A percentile compares a stretch with the other conserved stretches of the same genome.
These are phyloP conservation scores for Gossypium mustelinum DNA, from an alignment of 345 rosid genomes.

Conservation along the genomic window DNA sequence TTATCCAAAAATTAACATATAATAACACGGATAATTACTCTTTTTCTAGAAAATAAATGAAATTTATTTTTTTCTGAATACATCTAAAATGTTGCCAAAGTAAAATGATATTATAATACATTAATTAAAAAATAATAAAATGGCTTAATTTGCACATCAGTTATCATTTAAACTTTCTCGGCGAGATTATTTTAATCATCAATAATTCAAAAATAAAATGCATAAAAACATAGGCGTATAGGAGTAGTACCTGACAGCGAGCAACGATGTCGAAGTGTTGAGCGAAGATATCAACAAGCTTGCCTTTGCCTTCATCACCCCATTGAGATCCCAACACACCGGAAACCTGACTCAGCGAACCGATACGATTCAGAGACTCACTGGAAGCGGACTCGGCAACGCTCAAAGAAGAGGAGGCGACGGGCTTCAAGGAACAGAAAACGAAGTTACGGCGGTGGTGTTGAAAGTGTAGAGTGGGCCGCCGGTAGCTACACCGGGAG, in stretches of 20 bases:
- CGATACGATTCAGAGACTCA: constrained; percentile 45
- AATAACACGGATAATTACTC: neutral
- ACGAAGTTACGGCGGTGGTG: constrained; percentile 37
- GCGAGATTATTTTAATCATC: neutral
- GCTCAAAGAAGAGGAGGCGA: constrained; percentile 37
- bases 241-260: constrained; percentile 74
- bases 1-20: neutral
- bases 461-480: constrained; percentile 5
- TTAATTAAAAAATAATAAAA: neutral
- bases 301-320: constrained; percentile 99
- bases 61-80: neutral
- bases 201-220: neutral
- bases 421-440: constrained; percentile 31
- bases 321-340: constrained; percentile 92
- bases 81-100: neutral
- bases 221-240: neutral
- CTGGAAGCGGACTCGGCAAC: constrained; percentile 39
- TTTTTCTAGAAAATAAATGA: neutral
- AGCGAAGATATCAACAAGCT: constrained; percentile 90
- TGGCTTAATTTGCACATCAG: neutral
- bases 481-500: constrained; percentile 19
- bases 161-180: neutral
- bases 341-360: constrained; percentile 75
- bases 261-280: constrained; percentile 90
- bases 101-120: neutral